Conservation (phyloP, 345 rosid species). For the Gossypium mustelinum region DNA sequence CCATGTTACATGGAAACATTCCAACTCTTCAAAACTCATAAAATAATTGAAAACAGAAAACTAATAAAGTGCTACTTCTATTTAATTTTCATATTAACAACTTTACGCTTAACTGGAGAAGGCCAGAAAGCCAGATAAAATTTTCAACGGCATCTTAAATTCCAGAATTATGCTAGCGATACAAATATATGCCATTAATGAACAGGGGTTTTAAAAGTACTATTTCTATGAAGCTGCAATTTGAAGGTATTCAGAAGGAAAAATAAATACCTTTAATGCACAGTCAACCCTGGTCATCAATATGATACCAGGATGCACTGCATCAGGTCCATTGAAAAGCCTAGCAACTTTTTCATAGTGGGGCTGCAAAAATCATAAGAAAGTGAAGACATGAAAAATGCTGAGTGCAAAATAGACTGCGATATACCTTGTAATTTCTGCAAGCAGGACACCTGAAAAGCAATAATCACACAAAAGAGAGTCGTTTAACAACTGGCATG, state of each 20-base stretch:
- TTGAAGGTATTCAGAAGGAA: neutral
- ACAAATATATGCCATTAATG: neutral
- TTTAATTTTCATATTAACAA: neutral
- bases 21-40: neutral
- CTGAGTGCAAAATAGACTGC: slow-evolving; percentile 11
- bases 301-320: slow-evolving; percentile 73
- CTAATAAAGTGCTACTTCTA: neutral
- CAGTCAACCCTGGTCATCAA: slow-evolving; percentile 96
- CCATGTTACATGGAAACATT: neutral
- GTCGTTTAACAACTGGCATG: slow-evolving; percentile 11
- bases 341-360: slow-evolving; percentile 94
- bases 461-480: slow-evolving; percentile 14
- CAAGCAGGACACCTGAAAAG: slow-evolving; percentile 97
- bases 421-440: slow-evolving; percentile 88
- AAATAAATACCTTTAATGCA: slow-evolving; percentile 63
- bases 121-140: neutral
- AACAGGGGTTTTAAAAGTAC: neutral
- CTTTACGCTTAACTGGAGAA: slow-evolving; percentile 3
- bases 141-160: neutral
- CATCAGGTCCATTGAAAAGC: slow-evolving; percentile 88
- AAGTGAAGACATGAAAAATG: neutral
- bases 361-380: slow-evolving; percentile 42
- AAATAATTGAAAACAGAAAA: neutral
- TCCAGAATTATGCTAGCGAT: neutral
- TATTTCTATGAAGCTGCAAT: neutral